phyloP scores from a whole-genome alignment of 768 basidiomycete species.

The Rhizopogon salebrosus region DNA sequence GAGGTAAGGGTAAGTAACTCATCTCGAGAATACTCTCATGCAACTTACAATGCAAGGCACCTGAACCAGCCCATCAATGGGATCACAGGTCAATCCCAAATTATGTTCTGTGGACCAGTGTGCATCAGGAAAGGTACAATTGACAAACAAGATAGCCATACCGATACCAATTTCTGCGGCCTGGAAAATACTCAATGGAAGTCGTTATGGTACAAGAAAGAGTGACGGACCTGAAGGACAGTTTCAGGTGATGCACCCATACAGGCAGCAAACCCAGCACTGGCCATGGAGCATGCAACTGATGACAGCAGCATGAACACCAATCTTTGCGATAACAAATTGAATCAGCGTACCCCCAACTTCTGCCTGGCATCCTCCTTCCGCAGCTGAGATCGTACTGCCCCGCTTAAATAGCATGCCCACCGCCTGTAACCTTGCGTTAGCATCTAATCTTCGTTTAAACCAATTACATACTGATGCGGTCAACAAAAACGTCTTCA shows the following conservation, averaged over 20 bases:
- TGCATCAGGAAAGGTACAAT: constrained; percentile 2
- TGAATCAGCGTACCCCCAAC: constrained; percentile 63
- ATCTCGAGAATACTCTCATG: constrained; percentile 2
- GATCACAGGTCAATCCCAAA: constrained; percentile 88
- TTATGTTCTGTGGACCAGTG: constrained; percentile 60
- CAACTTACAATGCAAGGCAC: constrained; percentile 87
- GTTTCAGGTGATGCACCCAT: constrained; percentile 89
- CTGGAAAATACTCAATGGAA: constrained; percentile 19
- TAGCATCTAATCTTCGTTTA: background rate
- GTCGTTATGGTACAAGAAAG: background rate
- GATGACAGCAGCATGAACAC: constrained; percentile 1
- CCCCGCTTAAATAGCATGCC: constrained; percentile 97
- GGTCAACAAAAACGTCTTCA: constrained; percentile 86
- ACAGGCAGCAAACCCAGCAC: constrained; percentile 89
- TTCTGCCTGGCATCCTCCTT: constrained; percentile 93
- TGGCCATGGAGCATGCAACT: constrained; percentile 97
- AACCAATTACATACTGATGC: constrained; percentile 58
- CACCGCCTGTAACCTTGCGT: constrained; percentile 48
- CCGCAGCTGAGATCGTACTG: constrained; percentile 94
- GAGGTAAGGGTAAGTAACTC: background rate
- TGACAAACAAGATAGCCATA: constrained; percentile 23
- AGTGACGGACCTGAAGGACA: constrained; percentile 56
- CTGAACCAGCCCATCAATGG: constrained; percentile 88
- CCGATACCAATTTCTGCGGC: constrained; percentile 92
- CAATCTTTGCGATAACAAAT: background rate